Evolutionary conservation across 2,329 filamentous ascomycete species (phyloP), one percentile per base, ranked within the genome.

Genomic region (Penicillium polonicum): DNA sequence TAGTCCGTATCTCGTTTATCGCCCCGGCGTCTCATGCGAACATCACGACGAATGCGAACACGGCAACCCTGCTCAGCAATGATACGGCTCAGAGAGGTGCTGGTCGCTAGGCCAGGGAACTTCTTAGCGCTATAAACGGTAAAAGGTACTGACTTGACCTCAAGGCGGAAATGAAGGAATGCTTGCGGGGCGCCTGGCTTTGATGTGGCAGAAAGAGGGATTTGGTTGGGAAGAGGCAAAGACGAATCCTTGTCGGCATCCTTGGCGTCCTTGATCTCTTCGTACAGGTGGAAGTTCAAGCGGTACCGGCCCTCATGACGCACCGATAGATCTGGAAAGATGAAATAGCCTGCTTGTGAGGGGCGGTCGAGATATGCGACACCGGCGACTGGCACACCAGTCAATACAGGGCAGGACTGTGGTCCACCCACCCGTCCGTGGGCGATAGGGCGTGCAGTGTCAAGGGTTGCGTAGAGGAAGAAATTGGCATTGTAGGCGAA

Each of bases 21-120:
- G 59, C 91, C 89, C 38, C 91, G 87, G 70, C 91, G 88, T 75
- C 92, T 87, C 90, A 96, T 95, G 57, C 92, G 87, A 7, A 96
- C 91, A 76, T 97, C 94, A 62, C 94, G 90, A 56, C 94, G 86
- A 69, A 99, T 99, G 45, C 94, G 89, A 29, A 99, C 94, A 65
- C 93, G 91, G 75, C 94, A 97, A 58, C 94, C 94, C 76, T 99
- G 94, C 75, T 99, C 93, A 19, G 93, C 92, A 43, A 99, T 92
- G 36, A 91, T 89, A 61, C 92, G 89, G 76, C 92, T 97, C 49
- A 97, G 81, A 13, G 84, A 80, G 0, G 94, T 99, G 78, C 92
- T 97, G 74, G 94, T 91, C 44, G 90, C 88, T 58, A 97, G 80
- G 19, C 93, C 94, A 17, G 94, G 94, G 78, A 99, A 99, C 79